phyloP scores from a whole-genome alignment of 2,329 filamentous ascomycete species.

The Hymenoscyphus linearis region DNA sequence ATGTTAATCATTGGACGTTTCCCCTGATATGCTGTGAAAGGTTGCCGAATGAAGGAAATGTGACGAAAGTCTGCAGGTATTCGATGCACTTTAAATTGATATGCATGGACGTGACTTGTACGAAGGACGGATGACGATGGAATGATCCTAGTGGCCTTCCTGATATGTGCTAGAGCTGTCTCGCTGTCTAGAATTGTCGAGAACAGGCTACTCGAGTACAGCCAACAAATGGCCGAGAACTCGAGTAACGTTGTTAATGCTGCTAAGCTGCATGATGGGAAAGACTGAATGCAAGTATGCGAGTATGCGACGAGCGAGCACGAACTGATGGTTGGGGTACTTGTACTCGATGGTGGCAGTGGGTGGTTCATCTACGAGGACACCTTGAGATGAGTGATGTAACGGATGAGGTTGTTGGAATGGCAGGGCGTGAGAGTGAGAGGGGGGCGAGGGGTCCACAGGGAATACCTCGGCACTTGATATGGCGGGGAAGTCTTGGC shows the following conservation, averaged over 20 bases:
- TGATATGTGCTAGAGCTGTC: background rate
- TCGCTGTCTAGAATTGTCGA: background rate
- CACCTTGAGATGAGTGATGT: too few relatives aligned
- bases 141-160: background rate
- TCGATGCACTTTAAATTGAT: background rate
- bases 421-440: too few relatives aligned
- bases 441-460: too few relatives aligned
- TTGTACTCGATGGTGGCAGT: background rate
- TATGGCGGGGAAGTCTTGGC: too few relatives aligned
- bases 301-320: background rate
- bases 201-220: background rate
- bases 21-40: conserved; percentile 11
- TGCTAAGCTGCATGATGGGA: background rate
- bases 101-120: background rate
- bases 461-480: too few relatives aligned
- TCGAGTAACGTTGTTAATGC: conserved; percentile 3
- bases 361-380: too few relatives aligned
- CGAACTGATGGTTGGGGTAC: background rate
- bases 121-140: background rate
- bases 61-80: background rate
- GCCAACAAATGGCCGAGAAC: background rate
- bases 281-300: background rate
- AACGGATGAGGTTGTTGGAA: too few relatives aligned
- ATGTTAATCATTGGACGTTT: conserved; percentile 17
- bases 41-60: conserved; percentile 4